Evolutionary conservation across 305 asterid species (phyloP), one percentile per base, ranked within the genome.

Genomic region (Solanum hybrid): DNA sequence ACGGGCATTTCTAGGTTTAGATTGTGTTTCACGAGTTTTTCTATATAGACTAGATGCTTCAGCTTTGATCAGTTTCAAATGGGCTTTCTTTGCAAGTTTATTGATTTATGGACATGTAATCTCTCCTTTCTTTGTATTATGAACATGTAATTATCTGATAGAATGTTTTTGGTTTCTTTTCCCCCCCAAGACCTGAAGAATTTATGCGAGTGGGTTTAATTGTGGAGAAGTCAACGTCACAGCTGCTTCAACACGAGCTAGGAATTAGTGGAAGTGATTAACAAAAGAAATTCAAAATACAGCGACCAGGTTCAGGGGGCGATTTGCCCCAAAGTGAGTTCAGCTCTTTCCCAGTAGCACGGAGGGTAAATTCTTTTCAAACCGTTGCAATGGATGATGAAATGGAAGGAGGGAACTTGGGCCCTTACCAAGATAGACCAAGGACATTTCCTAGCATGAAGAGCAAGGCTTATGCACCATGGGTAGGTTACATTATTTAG

Each of bases 381-480:
- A 90, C 97, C 75, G 94, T 95, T 87, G 91, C 95, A 66, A 98
- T 96, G 99, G 99, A 98, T 90, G 98, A 95, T 84, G 97, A 93
- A 89, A 91, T 97, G 95, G 99, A 97, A 91, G 94, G 95, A 89
- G 99, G 99, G 85, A 94, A 91, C 90, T 90, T 97, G 94, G 95
- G 95, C 88, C 91, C 94, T 72, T 98, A 93, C 91, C 98, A 93
- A 89, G 99, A 95, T 42, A 94, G 97, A 93, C 94, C 93, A 29
- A 94, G 98, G 94, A 93, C 95, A 38, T 98, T 98, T 89, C 99
- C 98, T 86, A 93, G 94, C 94, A 98, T 96, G 99, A 97, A 99
- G 81, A 92, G 88, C 90, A 97, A 94, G 91, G 94, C 99, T 87
- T 92, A 95, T 91, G 93, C 94, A 73, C 99, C 99, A 73, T 89